Evolutionary conservation across 2,329 filamentous ascomycete genomes (phyloP), one percentile per base, ranked within the genome.

Genomic region (Hymenoscyphus occultus): DNA sequence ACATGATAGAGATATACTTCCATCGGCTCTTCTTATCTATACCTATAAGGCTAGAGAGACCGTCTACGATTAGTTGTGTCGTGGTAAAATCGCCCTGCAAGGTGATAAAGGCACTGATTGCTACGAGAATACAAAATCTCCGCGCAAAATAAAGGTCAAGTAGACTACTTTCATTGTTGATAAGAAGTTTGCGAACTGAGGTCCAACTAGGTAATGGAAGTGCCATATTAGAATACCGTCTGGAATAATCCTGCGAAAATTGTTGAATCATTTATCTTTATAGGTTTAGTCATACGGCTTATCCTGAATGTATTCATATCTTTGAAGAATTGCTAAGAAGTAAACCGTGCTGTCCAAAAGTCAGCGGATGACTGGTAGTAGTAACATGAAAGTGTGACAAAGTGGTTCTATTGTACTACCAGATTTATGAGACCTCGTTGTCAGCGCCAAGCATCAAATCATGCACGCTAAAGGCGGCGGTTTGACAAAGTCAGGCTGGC

Each of bases 191-290:
- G 56, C 56, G 56, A 58, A 58, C 56, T 58, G 56, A 58, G 32
- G 56, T 58, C 56, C 56, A 58, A 16, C 56, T 58, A 39, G 56
- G 56, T 58, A 22, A 58, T 58, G 56, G 19, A 58, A 58, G 22
- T 58, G 56, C 56, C 56, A 58, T 58, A 58, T 58, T 58, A 58
- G 56, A 58, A 58, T 58, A 58, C 19, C 31, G 32, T 31, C 16
- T 7, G 32, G 56, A 22, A 58, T 22, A 58, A 58, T 58, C 56
- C 56, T 58, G 32, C 56, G 56, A 16, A 31, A 58, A 9, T 58
- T 58, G 56, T 58, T 58, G 56, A 58, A 58, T 58, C 9, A 58
- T 58, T 58, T 58, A 58, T 58, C 56, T 58, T 58, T 58, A 39
- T 22, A 58, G 32, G 32, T 58, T 31, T 31, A 7, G 56, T 58